Evolutionary conservation across 768 basidiomycete genomes (phyloP).

Genomic region (Serendipita vermifera): DNA sequence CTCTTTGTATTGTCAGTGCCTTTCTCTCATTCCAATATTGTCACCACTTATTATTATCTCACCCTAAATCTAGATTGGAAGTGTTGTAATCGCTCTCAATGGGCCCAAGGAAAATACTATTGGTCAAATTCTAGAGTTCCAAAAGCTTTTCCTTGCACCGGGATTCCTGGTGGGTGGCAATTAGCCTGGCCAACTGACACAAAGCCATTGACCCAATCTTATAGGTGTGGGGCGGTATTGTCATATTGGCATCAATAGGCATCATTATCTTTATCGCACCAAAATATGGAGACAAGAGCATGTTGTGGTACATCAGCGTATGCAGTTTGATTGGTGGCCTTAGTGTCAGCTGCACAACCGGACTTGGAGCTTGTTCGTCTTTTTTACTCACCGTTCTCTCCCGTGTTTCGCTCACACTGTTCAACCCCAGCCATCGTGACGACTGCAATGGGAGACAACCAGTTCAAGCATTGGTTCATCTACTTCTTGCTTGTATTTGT

Average conservation of each 20-base stretch:
- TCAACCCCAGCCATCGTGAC: conserved; percentile 75
- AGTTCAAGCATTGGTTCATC: conserved; percentile 89
- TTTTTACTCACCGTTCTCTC: not conserved
- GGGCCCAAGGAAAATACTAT: conserved; percentile 61
- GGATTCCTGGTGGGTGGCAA: conserved; percentile 49
- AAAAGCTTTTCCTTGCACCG: conserved; percentile 66
- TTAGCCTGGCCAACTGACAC: not conserved
- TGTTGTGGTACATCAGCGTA: conserved; percentile 91
- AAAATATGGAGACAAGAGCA: conserved; percentile 73
- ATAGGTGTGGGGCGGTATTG: conserved; percentile 40
- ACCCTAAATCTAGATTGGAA: conserved; percentile 45
- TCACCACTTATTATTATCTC: conserved; percentile 9
- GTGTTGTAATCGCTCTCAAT: conserved; percentile 83
- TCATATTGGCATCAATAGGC: conserved; percentile 50
- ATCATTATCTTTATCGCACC: conserved; percentile 78
- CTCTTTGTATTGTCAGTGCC: conserved; percentile 66
- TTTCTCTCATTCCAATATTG: not conserved
- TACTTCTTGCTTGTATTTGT: conserved; percentile 45
- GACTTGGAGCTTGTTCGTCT: conserved; percentile 48
- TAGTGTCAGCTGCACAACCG: conserved; percentile 87
- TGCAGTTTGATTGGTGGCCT: conserved; percentile 97
- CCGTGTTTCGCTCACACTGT: not conserved
- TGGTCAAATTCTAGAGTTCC: conserved; percentile 56
- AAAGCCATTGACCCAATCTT: not conserved
- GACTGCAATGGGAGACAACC: conserved; percentile 59